Conservation (phyloP, 2,329 filamentous ascomycete genomes). For the Colletotrichum scovillei region DNA sequence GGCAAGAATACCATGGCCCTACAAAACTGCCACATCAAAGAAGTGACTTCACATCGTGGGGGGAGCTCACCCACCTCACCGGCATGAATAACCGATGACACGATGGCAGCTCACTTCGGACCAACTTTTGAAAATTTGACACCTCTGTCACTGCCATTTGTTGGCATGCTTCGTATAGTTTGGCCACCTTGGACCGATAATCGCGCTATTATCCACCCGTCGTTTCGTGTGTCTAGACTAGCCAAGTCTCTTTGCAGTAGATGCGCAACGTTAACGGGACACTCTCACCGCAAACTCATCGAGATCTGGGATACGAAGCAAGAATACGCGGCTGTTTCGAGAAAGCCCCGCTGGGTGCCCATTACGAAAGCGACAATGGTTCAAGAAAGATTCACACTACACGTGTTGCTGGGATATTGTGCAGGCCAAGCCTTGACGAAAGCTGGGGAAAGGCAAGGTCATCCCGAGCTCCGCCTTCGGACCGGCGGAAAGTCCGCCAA, state of each 20-base stretch:
- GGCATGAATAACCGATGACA: constrained; percentile 14
- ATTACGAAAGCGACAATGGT: constrained; percentile 3
- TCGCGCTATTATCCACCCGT: constrained; percentile 13
- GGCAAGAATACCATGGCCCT: neutral
- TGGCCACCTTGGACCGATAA: neutral
- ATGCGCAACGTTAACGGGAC: constrained; percentile 18
- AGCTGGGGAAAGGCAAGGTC: constrained; percentile 12
- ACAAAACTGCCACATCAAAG: neutral
- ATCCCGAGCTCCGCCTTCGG: constrained; percentile 9
- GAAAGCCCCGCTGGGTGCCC: neutral
- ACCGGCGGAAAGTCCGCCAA: constrained; percentile 10
- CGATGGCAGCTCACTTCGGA: constrained; percentile 16
- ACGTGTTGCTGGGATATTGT: constrained; percentile 9
- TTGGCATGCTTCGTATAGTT: constrained; percentile 7
- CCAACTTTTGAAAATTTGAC: neutral
- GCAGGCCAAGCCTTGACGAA: constrained; percentile 12
- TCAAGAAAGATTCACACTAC: constrained; percentile 3
- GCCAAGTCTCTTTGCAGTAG: constrained; percentile 7
- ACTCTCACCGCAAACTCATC: constrained; percentile 10
- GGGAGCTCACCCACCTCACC: neutral
- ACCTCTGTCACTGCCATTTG: neutral
- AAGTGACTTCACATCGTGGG: neutral
- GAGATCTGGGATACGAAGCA: constrained; percentile 14
- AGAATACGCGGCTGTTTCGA: constrained; percentile 22
- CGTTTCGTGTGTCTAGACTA: constrained; percentile 27